Base-by-base conservation (phyloP, 2,329 filamentous ascomycete species). In the Epichloe hybrida region DNA sequence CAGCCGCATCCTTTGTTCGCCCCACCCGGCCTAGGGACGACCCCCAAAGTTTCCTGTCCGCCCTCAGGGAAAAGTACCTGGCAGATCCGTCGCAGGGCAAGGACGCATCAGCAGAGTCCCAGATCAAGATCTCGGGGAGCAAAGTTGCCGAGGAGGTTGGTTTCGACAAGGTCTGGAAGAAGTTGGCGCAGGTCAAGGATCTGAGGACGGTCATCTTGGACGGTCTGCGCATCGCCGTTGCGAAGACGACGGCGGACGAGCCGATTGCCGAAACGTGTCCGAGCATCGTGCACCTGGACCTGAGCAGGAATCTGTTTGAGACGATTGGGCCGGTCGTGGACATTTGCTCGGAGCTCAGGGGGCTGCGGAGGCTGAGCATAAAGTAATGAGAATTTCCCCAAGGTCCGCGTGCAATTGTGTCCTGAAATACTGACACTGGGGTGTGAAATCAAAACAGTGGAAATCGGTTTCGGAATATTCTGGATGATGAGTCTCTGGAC, bases 141-240 rank as follows among this genome's bases (percentile, higher is more conserved):
- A 97, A 97, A 68, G 78, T 90, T 17, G 91, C 88, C 5, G 86
- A 97, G 69, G 91, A 97, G 69, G 80, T 97, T 36, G 93, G 93
- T 34, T 97, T 97, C 59, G 89, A 95, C 58, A 96, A 96, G 72
- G 88, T 96, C 57, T 80, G 85, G 42, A 77, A 77, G 57, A 81
- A 90, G 66, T 82, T 94, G 61, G 84, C 89, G 58, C 74, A 84
- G 61, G 72, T 97, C 35, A 73, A 83, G 50, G 86, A 93, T 59
- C 75, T 97, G 53, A 83, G 77, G 57, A 82, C 90, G 50, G 82
- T 94, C 47, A 80, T 97, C 39, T 73, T 98, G 7, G 90, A 97
- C 67, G 83, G 84, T 13, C 68, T 88, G 61, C 73, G 79, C 48
- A 76, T 97, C 54, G 66, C 62, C 9, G 61, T 57, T 35, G 65